Evolutionary conservation across 2,329 filamentous ascomycete genomes (phyloP), one percentile per base, ranked within the genome.

Genomic region (Phialocephala subalpina): DNA sequence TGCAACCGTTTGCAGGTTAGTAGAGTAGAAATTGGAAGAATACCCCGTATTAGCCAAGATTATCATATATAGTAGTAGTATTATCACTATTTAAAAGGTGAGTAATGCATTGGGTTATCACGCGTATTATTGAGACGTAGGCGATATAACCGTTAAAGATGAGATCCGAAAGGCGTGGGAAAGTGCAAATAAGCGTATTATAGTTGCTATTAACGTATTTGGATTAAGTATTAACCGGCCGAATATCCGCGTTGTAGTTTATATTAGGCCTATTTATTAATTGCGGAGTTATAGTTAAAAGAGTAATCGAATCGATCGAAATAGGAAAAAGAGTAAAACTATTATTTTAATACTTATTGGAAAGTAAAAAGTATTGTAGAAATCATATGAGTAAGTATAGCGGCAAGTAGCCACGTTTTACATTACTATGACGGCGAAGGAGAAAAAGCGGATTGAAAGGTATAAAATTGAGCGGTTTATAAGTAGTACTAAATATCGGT

Each of bases 41-140:
- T 58, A 58, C 20, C 1, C 18, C 12, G 52, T 20, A 56, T 45
- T 33, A 25, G 60, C 47, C 7, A 62, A 62, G 36, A 56, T 55
- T 27, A 62, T 62, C 33, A 33, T 62, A 33, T 62, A 62, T 45
- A 62, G 60, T 29, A 62, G 47, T n/a, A 62, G 60, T 20, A 56
- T 62, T 56, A 22, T 33, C 11, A 62, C 49, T 35, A 62, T 45
- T n/a, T 18, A 62, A 45, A 25, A 56, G n/a, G 45, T 62, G 18
- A 62, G 49, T 29, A 40, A n/a, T 58, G 36, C 25, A 58, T 58
- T 58, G 20, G 56, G 40, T 56, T 58, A 14, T 35, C 22, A 58
- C 22, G 20, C 18, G 27, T 58, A 58, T 58, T 58, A 58, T 20
- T 20, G 22, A 45, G 36, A 58, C 35, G 22, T 58, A 6, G 22